Percentiles rank a stretch among this genome's conserved stretches.
Evolutionary conservation across 2,329 filamentous ascomycete genomes (phyloP).

Genomic region (Alternaria incomplexa): DNA sequence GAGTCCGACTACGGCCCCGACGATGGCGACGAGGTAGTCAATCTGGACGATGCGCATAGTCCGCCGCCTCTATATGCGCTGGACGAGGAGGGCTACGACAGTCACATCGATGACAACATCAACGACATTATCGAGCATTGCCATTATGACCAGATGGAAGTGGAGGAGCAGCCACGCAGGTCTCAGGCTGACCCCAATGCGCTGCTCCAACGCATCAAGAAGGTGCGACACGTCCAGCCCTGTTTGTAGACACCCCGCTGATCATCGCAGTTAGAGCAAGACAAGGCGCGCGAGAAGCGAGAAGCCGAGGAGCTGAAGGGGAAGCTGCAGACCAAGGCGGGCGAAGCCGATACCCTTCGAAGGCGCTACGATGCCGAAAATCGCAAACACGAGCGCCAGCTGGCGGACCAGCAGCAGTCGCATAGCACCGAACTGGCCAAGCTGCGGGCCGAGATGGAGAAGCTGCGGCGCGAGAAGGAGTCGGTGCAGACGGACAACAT

Average conservation of each 20-base stretch:
- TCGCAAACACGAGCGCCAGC: conserved; percentile 67
- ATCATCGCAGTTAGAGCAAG: conserved; percentile 50
- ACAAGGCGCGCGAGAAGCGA: conserved; percentile 41
- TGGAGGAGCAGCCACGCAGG: conserved; percentile 27
- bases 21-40: conserved; percentile 52
- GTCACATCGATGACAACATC: background rate
- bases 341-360: conserved; percentile 77
- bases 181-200: conserved; percentile 37
- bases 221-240: conserved; percentile 30
- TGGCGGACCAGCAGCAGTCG: conserved; percentile 66
- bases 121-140: background rate
- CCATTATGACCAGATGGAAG: conserved; percentile 20
- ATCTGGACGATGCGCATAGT: conserved; percentile 48
- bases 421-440: conserved; percentile 69
- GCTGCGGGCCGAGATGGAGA: conserved; percentile 69
- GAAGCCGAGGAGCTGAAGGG: conserved; percentile 37
- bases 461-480: conserved; percentile 68
- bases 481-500: conserved; percentile 71
- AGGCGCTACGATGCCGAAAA: conserved; percentile 68
- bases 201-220: conserved; percentile 52
- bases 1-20: conserved; percentile 53
- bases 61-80: background rate
- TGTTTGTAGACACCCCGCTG: conserved; percentile 14
- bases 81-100: background rate
- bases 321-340: conserved; percentile 62